Evolutionary conservation across 2,329 filamentous ascomycete species (phyloP).

Genomic region (Aspergillus pseudoviridinutans): DNA sequence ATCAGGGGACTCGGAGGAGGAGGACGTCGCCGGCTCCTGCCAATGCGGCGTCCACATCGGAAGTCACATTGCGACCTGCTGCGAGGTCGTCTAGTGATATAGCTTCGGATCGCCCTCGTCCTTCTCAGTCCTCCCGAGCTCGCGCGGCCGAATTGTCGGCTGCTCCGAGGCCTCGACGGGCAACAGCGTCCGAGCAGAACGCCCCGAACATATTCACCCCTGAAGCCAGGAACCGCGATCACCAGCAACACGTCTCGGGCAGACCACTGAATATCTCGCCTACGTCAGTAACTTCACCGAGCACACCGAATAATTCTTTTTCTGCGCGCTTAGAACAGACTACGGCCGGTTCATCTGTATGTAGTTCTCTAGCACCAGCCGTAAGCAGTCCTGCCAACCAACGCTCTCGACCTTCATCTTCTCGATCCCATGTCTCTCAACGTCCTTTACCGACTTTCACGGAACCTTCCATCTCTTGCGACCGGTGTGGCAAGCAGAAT

Average conservation of each 20-base stretch:
- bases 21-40: constrained; percentile 32
- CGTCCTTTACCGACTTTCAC: constrained; percentile 44
- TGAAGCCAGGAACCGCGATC: constrained; percentile 19
- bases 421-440: constrained; percentile 26
- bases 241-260: constrained; percentile 16
- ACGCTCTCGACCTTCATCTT: constrained; percentile 29
- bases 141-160: constrained; percentile 20
- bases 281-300: constrained; percentile 15
- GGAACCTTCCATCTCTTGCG: constrained; percentile 72
- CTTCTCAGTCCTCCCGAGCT: constrained; percentile 21
- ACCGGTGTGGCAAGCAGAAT: constrained; percentile 63
- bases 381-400: constrained; percentile 14
- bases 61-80: constrained; percentile 30
- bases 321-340: constrained; percentile 12
- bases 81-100: constrained; percentile 36
- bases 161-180: constrained; percentile 25
- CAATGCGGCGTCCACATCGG: constrained; percentile 32
- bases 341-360: constrained; percentile 4
- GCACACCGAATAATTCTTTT: constrained; percentile 1
- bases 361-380: constrained; percentile 12
- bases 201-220: constrained; percentile 22
- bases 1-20: constrained; percentile 29
- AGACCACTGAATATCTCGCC: constrained; percentile 24
- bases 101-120: constrained; percentile 27
- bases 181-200: constrained; percentile 31